Evolutionary conservation across 2,329 filamentous ascomycete genomes (phyloP).

Genomic region (Penicillium janthinellum): DNA sequence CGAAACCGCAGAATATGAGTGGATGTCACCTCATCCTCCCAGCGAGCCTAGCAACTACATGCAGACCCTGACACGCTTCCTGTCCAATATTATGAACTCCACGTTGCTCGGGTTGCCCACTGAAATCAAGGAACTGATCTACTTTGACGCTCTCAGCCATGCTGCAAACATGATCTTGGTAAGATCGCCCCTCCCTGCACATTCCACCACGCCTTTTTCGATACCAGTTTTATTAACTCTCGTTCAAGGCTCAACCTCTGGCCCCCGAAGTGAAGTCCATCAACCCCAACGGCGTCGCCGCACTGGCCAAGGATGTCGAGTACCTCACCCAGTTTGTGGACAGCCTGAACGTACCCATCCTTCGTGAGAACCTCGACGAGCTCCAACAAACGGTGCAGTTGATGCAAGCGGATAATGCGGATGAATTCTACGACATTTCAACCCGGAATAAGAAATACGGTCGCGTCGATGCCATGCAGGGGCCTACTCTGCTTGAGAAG

Average conservation of each 20-base stretch:
- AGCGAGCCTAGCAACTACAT: constrained; percentile 88
- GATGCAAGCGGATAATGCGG: constrained; percentile 83
- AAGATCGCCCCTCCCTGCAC: constrained; percentile 32
- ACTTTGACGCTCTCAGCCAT: constrained; percentile 93
- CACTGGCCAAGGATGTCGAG: constrained; percentile 78
- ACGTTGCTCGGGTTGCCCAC: constrained; percentile 90
- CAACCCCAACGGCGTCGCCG: constrained; percentile 79
- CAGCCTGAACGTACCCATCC: constrained; percentile 81
- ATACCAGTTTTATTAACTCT: constrained; percentile 16
- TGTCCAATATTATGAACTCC: constrained; percentile 95
- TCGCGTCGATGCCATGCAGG: constrained; percentile 87
- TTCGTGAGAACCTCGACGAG: constrained; percentile 88
- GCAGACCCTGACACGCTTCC: constrained; percentile 87
- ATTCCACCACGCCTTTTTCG: background rate
- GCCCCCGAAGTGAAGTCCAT: constrained; percentile 80
- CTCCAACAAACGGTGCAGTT: constrained; percentile 88
- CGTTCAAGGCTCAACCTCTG: constrained; percentile 71
- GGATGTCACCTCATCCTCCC: constrained; percentile 65
- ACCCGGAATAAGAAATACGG: constrained; percentile 91
- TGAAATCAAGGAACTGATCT: constrained; percentile 96
- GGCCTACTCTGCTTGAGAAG: constrained; percentile 90
- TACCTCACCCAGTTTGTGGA: constrained; percentile 87
- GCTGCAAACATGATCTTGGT: constrained; percentile 83
- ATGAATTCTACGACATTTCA: constrained; percentile 93
- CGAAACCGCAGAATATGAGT: constrained; percentile 96